These are phyloP conservation scores for Emmonsiellopsis sp. DNA, from an alignment of 2,329 filamentous ascomycete genomes.

Conservation along the genomic window DNA sequence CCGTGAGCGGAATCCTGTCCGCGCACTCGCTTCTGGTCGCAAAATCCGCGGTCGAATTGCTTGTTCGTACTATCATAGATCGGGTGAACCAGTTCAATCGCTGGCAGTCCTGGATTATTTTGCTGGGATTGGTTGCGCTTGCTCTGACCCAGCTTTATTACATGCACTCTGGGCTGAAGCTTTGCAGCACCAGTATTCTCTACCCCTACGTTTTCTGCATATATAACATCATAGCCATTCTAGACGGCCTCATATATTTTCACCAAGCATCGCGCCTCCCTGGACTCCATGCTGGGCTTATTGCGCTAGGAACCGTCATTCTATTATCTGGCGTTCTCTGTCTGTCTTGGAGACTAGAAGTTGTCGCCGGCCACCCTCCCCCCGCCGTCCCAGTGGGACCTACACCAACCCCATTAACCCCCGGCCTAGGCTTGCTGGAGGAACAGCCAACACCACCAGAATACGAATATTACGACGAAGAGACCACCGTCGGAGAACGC, in stretches of 20 bases:
- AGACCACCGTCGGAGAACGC: constrained; percentile 29
- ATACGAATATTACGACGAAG: constrained; percentile 25
- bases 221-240: constrained; percentile 97
- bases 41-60: constrained; percentile 90
- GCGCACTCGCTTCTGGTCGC: constrained; percentile 88
- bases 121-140: constrained; percentile 68
- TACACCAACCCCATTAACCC: constrained; percentile 59
- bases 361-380: constrained; percentile 33
- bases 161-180: constrained; percentile 82
- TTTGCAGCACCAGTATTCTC: constrained; percentile 89
- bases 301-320: constrained; percentile 77
- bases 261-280: constrained; percentile 74
- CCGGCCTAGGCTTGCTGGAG: constrained; percentile 73
- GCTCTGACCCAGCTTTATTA: constrained; percentile 91
- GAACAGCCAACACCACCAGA: constrained; percentile 24
- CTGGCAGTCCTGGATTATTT: constrained; percentile 90
- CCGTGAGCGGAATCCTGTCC: constrained; percentile 84
- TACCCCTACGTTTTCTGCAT: constrained; percentile 98
- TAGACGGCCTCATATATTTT: constrained; percentile 96
- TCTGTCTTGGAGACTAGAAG: constrained; percentile 84
- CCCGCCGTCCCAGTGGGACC: constrained; percentile 39
- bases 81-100: constrained; percentile 86
- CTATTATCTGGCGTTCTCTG: constrained; percentile 81
- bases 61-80: constrained; percentile 78
- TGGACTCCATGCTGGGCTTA: constrained; percentile 58